Conservation (phyloP, 441 rosid species). For the Eutrema salsugineum region DNA sequence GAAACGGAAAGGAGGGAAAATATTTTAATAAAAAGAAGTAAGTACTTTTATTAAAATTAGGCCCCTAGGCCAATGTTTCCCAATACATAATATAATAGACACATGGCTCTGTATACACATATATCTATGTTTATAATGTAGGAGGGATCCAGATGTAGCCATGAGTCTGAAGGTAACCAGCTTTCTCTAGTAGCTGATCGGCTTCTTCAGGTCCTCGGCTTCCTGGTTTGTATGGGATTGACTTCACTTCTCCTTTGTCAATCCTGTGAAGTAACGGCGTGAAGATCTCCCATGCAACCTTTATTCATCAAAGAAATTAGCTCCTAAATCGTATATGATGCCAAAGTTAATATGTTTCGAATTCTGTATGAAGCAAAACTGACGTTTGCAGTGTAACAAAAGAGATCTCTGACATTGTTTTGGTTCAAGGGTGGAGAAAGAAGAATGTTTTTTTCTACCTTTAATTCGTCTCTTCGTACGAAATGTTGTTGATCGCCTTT, state of each 20-base stretch:
- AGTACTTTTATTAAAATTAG: no score
- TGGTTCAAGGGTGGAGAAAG: neutral
- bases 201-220: conserved; percentile 97
- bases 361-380: neutral
- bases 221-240: conserved; percentile 71
- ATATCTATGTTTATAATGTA: conserved; percentile 66
- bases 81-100: no score
- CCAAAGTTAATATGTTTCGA: neutral
- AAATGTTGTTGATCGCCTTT: conserved; percentile 99
- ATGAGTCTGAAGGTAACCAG: conserved; percentile 90
- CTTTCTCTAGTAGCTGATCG: conserved; percentile 71
- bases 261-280: conserved; percentile 94
- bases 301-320: neutral
- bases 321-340: neutral
- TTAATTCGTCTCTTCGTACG: conserved; percentile 96
- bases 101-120: no score
- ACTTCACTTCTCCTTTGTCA: conserved; percentile 74
- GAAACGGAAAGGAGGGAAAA: no score
- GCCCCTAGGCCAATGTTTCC: no score
- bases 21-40: no score
- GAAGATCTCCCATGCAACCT: conserved; percentile 82
- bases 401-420: neutral
- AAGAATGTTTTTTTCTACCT: conserved; percentile 49
- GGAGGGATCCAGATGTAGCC: conserved; percentile 99
- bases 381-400: neutral